Evolutionary conservation across 1,139 yeast genomes (phyloP).

Genomic region (Sugiyamaella japonica): DNA sequence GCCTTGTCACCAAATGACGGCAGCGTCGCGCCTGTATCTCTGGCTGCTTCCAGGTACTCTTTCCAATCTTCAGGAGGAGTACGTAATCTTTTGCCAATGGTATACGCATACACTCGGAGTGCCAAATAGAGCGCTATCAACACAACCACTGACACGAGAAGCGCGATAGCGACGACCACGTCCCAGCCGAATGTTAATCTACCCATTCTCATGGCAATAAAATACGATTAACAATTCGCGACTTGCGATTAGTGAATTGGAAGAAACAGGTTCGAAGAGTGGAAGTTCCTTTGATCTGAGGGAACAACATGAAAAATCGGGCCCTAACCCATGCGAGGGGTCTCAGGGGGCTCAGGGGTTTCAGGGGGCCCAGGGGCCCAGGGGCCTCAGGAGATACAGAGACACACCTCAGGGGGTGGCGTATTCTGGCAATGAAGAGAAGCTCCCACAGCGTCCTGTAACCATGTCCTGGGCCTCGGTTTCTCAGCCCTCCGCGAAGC

Average conservation of each 20-base stretch:
- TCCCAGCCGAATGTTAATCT: constrained; percentile 5
- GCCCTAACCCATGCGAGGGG: constrained; percentile 3
- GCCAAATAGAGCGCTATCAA: constrained; percentile 18
- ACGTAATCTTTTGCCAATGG: constrained; percentile 30
- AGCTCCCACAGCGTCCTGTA: no score
- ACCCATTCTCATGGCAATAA: background rate
- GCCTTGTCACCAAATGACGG: constrained; percentile 34
- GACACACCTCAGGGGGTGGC: no score
- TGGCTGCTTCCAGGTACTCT: constrained; percentile 33
- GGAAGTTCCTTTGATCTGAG: no score
- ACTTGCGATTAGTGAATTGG: no score
- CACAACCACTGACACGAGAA: constrained; percentile 16
- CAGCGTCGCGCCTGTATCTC: constrained; percentile 32
- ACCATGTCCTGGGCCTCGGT: no score
- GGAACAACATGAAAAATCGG: no score
- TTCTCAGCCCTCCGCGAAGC: background rate
- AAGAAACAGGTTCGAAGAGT: no score
- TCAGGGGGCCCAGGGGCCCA: no score
- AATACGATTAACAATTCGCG: background rate
- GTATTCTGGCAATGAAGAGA: no score
- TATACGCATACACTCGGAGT: constrained; percentile 17
- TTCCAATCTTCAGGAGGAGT: constrained; percentile 37
- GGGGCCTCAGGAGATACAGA: no score
- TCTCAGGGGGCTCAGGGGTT: no score
- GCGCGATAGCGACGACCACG: constrained; percentile 14